Evolutionary conservation across 2,329 filamentous ascomycete genomes (phyloP), one percentile per base, ranked within the genome.

Genomic region (Eutypa lata): DNA sequence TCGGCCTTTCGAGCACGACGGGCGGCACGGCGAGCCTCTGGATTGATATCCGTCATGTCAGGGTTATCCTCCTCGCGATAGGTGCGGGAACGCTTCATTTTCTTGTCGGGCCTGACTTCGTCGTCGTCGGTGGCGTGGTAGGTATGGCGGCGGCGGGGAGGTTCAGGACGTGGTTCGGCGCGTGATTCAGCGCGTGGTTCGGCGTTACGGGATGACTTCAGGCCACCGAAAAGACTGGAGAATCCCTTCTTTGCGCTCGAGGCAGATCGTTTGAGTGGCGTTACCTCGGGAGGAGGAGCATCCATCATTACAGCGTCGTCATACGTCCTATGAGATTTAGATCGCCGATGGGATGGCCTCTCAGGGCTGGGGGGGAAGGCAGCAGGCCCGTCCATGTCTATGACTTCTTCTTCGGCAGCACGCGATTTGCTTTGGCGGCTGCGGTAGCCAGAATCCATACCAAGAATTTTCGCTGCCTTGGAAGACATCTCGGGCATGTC

Each of bases 381-480:
- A n/a, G 68, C 63, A 22, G 71, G 66, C 21, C 70, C 75, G 19
- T 71, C 71, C 74, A 82, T 78, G 38, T 77, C 68, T 44, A 78
- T 71, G 42, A 83, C 79, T 24, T 81, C 77, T 7, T 82, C 76
- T 13, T 68, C 68, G 16, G 60, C 49, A 22, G 53, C 56, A 56
- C 69, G 73, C 55, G 68, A 65, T 57, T 76, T 74, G 49, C 70
- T 73, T 57, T 69, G 74, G 57, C 69, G 71, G 43, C 64, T 65
- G 50, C 71, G 73, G 19, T 44, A 21, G 7, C 42, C 10, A 44
- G 11, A 22, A 40, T 76, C 76, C 22, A 81, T 60, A 74, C 91
- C 83, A 2, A 94, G 83, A 49, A 93, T 72, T 70, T 86, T 91
- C 31, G 90, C 89, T 26, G 90, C 90, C 70, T 95, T 96, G 45